A percentile compares a stretch with the other conserved stretches of the same genome.
Conservation (phyloP, 1,284 basidiomycete genomes). For the Cystobasidium slooffiae region DNA sequence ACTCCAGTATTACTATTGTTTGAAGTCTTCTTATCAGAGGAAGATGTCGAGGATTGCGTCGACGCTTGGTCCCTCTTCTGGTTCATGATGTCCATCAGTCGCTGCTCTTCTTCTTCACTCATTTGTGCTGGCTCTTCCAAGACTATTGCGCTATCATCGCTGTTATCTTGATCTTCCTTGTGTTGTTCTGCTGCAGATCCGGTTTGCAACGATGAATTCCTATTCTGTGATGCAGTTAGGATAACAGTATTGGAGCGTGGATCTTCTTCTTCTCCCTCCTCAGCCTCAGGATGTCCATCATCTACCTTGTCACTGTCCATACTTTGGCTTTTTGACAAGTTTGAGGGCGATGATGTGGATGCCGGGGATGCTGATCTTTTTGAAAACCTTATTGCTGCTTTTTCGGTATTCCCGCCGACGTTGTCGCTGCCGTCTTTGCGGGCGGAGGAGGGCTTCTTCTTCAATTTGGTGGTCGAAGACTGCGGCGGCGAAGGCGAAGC, state of each 20-base stretch:
- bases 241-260: not conserved
- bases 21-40: no score
- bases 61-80: not conserved
- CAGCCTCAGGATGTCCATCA: no score
- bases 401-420: not conserved
- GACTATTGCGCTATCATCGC: not conserved
- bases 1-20: no score
- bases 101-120: constrained; percentile 17
- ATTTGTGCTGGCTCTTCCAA: constrained; percentile 23
- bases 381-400: constrained; percentile 8
- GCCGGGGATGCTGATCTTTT: constrained; percentile 4
- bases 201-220: constrained; percentile 1
- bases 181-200: constrained; percentile 2
- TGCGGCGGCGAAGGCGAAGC: not conserved
- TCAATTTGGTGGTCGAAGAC: no score
- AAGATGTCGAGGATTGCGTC: no score
- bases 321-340: not conserved
- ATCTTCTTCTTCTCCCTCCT: not conserved
- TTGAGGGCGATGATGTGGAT: constrained; percentile 4
- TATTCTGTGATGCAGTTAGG: constrained; percentile 5
- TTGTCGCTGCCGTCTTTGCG: no score
- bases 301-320: no score
- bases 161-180: not conserved
- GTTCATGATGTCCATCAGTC: not conserved
- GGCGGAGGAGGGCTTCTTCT: no score